Evolutionary conservation across 345 rosid species (phyloP), one percentile per base, ranked within the genome.

Genomic region (Eucalyptus erythrocorys): DNA sequence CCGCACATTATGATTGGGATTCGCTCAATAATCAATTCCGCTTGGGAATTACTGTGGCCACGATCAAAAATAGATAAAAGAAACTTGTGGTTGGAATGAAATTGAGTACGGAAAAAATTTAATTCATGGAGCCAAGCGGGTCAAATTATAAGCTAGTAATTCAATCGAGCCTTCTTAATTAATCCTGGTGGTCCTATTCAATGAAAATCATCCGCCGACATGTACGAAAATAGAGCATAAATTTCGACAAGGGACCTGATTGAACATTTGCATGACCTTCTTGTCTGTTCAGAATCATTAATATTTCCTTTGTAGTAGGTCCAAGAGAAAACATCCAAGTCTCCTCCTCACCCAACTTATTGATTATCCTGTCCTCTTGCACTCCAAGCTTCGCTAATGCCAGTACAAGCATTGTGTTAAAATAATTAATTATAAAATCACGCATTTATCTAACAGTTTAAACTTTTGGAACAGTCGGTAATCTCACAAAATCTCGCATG

Each of bases 151-250:
- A 37, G 47, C 37, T 10, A 15, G 13, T 10, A 76, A 19, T 76
- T 37, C 45, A 17, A 21, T 71, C 8, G 3, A 71, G 47, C 7
- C 47, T 71, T 21, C 0, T 16, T 6, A 5, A 7, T 40, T 21
- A 30, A 76, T 76, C 30, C 0, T 10, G 1, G 0, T 1, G 1
- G 15, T 40, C 82, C 24, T 40, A 22, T 21, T 76, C 14, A 24
- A n/a, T 21, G 45, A 19, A 21, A 76, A 76, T 3, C 47, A 40
- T 21, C 8, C 1, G 0, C 15, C 5, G 8, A 37, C 8, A 21
- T 37, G 82, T 37, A 37, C 27, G 81, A 76, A 13, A 37, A 11
- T 10, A 76, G 7, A 11, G 26, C 13, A 21, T 8, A 22, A 22
- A 22, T 76, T 22, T 40, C 15, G 0, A 6, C 24, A 10, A 4